Conservation (phyloP, 306 rosid genomes). For the Mimosa bimucronata region DNA sequence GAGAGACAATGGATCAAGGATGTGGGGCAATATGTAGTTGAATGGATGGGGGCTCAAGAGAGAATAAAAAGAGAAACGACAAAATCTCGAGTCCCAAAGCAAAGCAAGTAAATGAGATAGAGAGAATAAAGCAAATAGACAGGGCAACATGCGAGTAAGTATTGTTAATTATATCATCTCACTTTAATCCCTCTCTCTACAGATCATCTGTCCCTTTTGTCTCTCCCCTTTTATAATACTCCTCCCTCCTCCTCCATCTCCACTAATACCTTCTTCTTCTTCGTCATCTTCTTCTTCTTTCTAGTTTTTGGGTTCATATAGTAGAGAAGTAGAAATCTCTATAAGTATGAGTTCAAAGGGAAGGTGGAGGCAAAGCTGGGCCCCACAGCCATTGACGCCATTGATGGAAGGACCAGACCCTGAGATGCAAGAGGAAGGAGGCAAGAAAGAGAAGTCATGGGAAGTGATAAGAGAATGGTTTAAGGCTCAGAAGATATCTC, state of each 20-base stretch:
- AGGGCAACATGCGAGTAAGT: conserved; percentile 77
- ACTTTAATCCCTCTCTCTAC: conserved; percentile 37
- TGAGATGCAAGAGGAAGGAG: conserved; percentile 17
- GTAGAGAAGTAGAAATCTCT: background rate
- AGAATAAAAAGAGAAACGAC: conserved; percentile 47
- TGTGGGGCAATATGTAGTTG: background rate
- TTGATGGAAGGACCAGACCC: conserved; percentile 25
- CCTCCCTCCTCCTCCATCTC: conserved; percentile 24
- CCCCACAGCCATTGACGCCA: conserved; percentile 24
- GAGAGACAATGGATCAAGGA: background rate
- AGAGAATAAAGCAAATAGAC: conserved; percentile 78
- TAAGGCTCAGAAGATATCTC: background rate
- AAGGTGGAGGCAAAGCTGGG: conserved; percentile 55
- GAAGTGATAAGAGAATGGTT: conserved; percentile 16
- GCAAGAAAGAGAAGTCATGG: conserved; percentile 16
- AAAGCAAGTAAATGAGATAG: conserved; percentile 18
- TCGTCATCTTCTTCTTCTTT: background rate
- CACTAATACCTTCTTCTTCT: background rate
- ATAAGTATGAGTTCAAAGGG: conserved; percentile 64
- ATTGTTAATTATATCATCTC: conserved; percentile 14
- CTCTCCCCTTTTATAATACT: conserved; percentile 40
- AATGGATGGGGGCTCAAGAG: conserved; percentile 28
- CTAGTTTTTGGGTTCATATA: background rate
- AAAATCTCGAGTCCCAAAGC: conserved; percentile 53
- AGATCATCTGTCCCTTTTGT: conserved; percentile 77